Percentiles rank a stretch among this genome's conserved stretches.
Evolutionary conservation across 345 rosid genomes (phyloP).

Genomic region (Eucalyptus cloeziana): DNA sequence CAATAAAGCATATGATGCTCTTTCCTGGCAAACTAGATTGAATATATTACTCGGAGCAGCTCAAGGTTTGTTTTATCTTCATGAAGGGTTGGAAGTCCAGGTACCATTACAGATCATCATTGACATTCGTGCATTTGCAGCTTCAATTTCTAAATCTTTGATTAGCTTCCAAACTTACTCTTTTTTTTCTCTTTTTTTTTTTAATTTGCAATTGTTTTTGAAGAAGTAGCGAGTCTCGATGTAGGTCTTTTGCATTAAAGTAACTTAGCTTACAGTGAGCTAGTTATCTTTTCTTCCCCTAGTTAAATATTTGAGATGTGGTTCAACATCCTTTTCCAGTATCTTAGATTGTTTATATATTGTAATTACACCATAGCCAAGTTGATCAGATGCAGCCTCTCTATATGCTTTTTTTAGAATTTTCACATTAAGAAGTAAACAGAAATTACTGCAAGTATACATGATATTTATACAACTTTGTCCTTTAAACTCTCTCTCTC

Average conservation of each 20-base stretch:
- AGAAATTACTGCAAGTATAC: background rate
- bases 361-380: background rate
- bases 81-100: slow-evolving; percentile 71
- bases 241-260: background rate
- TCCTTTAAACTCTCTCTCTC: background rate
- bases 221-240: background rate
- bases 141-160: background rate
- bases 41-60: slow-evolving; percentile 73
- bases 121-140: background rate
- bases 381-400: background rate
- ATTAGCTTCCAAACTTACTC: background rate
- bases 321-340: background rate
- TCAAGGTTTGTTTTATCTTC: slow-evolving; percentile 74
- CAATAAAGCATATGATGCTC: slow-evolving; percentile 24
- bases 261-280: background rate
- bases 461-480: background rate
- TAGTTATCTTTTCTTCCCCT: background rate
- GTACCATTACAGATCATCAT: slow-evolving; percentile 7
- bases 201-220: background rate
- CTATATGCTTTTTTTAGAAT: background rate
- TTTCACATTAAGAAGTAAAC: background rate
- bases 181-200: too few relatives aligned
- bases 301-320: background rate
- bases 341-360: background rate
- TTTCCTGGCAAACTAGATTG: slow-evolving; percentile 65